Evolutionary conservation across 1,284 basidiomycete genomes (phyloP), one percentile per base, ranked within the genome.

Genomic region (Pseudozyma sp.): DNA sequence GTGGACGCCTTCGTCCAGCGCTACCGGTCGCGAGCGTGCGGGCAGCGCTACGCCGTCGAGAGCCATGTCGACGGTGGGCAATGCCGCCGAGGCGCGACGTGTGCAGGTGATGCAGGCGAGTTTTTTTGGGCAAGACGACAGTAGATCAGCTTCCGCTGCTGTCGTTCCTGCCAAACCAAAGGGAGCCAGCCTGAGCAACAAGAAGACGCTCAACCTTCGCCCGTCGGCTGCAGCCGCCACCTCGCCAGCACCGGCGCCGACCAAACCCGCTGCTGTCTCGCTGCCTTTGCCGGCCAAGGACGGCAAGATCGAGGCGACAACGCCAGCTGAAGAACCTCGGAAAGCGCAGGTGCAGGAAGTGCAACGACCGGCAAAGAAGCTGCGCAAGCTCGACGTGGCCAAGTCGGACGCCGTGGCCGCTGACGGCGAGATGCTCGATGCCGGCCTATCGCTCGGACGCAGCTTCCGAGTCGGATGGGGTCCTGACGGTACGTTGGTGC

Each of bases 401-500:
- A 49, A 74, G 14, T 93, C 92, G 4, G 86, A 88, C 16, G 89
- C 89, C 0, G 86, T 86, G 44, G 90, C 89, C 7, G 87, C 88
- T 46, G 93, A 95, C 82, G 88, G 88, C 9, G 87, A 89, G 35
- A 86, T 89, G 48, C 86, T 90, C 8, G 96, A 98, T 85, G 90
- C 93, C 8, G 94, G 94, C 1, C 86, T 98, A 45, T 88, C 92
- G 5, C 87, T 95, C 59, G 94, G 94, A 16, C 89, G 94, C 31
- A 94, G 93, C 24, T 97, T 95, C 85, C 89, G 94, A 51, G 92
- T 92, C 6, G 91, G 93, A 3, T 98, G 94, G 93, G 93, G 94
- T 14, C 91, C 92, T 0, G 88, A 89, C 48, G 93, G 93, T 1
- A 87, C 87, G 47, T 83, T 97, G 16, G 90, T 91, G 30, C 92